Conservation (phyloP, 2,329 filamentous ascomycete genomes). For the Curvularia hawaiiensis region DNA sequence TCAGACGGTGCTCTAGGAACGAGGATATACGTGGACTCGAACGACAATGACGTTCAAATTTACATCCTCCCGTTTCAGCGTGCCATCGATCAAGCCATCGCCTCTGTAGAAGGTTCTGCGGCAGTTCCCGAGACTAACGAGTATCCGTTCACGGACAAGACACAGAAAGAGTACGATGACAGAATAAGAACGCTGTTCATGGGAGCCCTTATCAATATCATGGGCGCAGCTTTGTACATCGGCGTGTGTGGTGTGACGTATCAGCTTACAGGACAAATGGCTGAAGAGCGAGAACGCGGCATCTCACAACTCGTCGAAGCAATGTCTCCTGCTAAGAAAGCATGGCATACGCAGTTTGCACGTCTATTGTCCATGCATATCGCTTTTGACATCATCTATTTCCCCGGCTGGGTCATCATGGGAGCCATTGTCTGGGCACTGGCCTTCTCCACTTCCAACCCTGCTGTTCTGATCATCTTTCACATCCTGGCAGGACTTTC, state of each 20-base stretch:
- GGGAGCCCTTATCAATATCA: constrained; percentile 72
- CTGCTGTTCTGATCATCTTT: constrained; percentile 59
- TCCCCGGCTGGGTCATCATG: constrained; percentile 82
- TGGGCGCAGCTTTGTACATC: constrained; percentile 80
- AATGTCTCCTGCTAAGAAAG: constrained; percentile 79
- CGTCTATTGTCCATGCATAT: constrained; percentile 81
- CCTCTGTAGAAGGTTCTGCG: constrained; percentile 55
- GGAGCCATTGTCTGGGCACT: constrained; percentile 68
- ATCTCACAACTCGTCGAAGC: constrained; percentile 89
- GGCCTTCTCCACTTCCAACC: constrained; percentile 56
- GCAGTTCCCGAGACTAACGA: constrained; percentile 57
- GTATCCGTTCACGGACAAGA: constrained; percentile 77
- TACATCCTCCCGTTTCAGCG: constrained; percentile 81
- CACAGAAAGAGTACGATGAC: constrained; percentile 67
- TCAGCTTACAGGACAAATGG: constrained; percentile 84
- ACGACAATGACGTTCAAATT: constrained; percentile 75
- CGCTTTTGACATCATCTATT: constrained; percentile 78
- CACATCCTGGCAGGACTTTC: constrained; percentile 78
- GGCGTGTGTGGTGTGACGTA: constrained; percentile 83
- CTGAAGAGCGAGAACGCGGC: constrained; percentile 81
- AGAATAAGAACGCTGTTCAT: constrained; percentile 74
- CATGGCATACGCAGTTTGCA: constrained; percentile 78
- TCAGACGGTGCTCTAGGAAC: constrained; percentile 73
- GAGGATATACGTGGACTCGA: constrained; percentile 67
- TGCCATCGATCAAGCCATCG: constrained; percentile 77